Evolutionary conservation across 2,329 filamentous ascomycete genomes (phyloP), one percentile per base, ranked within the genome.

Genomic region (Sphaerulina populicola): DNA sequence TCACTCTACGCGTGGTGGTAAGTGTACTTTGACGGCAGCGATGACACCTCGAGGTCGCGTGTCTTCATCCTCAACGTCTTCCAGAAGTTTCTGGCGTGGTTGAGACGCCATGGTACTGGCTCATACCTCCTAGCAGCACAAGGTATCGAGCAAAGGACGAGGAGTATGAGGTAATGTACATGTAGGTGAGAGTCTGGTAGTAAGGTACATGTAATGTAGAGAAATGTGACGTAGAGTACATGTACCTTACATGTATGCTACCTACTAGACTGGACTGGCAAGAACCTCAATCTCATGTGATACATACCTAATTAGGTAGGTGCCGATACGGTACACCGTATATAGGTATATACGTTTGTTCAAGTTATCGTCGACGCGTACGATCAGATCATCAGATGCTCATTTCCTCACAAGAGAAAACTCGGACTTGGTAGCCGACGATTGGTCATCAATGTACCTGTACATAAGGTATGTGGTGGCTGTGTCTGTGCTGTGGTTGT

Each of bases 401-500:
- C 18, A 18, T 18, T 18, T 18, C 18, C 18, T 18, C 18, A 18
- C 2, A 18, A 18, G 18, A 33, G 8, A 33, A 12, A 12, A 30
- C 31, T 18, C 18, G 18, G 21, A 14, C 44, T 44, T n/a, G 21
- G n/a, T 33, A 12, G 8, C 30, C 8, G 30, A 8, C 8, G 8
- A 12, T 9, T 9, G 30, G 11, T 33, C 8, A 12, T 33, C 30
- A 33, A 33, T 33, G 30, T 4, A n/a, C n/a, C n/a, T n/a, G 30
- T 33, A 18, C 18, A 18, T 18, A n/a, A n/a, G n/a, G 18, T 18
- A 18, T 18, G 18, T 18, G 18, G 18, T 18, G 30, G 30, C 14
- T 30, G 9, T 40, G 38, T 49, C 46, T 41, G 39, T 49, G 46
- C 37, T 49, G 46, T 49, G 46, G 46, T 49, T 49, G 46, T 49